Evolutionary conservation across 345 rosid species (phyloP).

Genomic region (Eucalyptus erythrocorys): DNA sequence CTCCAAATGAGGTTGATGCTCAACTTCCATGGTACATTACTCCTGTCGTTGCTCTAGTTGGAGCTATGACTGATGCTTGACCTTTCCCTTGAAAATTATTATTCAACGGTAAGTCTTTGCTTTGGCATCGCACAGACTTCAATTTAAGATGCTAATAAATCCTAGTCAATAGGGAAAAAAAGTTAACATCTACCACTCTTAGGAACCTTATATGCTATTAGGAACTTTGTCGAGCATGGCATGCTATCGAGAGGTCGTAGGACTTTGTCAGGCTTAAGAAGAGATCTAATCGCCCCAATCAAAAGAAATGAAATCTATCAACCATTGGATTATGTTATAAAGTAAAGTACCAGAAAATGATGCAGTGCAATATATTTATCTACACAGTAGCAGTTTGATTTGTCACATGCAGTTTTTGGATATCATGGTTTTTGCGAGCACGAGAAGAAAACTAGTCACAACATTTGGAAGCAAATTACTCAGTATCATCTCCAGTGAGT

Average conservation of each 20-base stretch:
- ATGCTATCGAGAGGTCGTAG: accelerated
- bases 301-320: not conserved
- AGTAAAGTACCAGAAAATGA: not conserved
- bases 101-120: not conserved
- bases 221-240: not conserved
- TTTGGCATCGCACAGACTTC: not conserved
- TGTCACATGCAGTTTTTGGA: not conserved
- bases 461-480: not conserved
- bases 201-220: too few relatives aligned
- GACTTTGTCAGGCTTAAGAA: not conserved
- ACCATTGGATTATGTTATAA: too few relatives aligned
- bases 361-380: not conserved
- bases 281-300: not conserved
- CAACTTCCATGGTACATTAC: too few relatives aligned
- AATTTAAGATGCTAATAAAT: not conserved
- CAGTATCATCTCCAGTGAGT: not conserved
- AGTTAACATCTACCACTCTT: not conserved
- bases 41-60: not conserved
- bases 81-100: not conserved
- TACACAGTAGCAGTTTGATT: too few relatives aligned
- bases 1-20: too few relatives aligned
- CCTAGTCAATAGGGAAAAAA: too few relatives aligned
- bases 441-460: not conserved
- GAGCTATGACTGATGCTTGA: not conserved
- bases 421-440: not conserved